phyloP scores from a whole-genome alignment of 768 basidiomycete species.

The Leccinum aurantiacum region DNA sequence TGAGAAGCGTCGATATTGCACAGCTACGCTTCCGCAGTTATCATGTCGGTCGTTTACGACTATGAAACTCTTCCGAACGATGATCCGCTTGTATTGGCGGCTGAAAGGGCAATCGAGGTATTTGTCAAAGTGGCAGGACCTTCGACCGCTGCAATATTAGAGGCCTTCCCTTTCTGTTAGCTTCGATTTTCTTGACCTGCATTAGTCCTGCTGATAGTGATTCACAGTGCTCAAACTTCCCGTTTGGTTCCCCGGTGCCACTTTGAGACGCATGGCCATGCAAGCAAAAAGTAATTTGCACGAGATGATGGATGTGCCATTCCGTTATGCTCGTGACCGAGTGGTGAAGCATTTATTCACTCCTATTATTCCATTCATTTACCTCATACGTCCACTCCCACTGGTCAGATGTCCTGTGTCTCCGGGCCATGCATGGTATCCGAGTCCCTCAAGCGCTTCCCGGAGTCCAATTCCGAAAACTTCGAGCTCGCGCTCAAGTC shows the following conservation, averaged over 20 bases:
- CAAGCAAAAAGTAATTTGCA: constrained; percentile 30
- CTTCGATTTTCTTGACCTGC: constrained; percentile 9
- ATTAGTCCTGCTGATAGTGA: constrained; percentile 12
- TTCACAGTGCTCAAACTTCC: constrained; percentile 31
- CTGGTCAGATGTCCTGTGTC: constrained; percentile 17
- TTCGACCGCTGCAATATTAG: constrained; percentile 27
- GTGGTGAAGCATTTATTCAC: constrained; percentile 14
- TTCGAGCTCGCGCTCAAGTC: constrained; percentile 32
- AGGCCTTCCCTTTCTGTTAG: constrained; percentile 35
- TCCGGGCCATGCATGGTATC: constrained; percentile 32
- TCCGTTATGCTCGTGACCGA: constrained; percentile 29
- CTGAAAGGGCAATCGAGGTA: constrained; percentile 30
- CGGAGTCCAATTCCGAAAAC: constrained; percentile 14
- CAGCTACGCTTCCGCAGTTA: constrained; percentile 35
- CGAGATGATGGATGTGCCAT: constrained; percentile 32
- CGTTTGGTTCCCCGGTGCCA: constrained; percentile 38
- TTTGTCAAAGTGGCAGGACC: constrained; percentile 28
- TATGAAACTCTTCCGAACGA: constrained; percentile 30
- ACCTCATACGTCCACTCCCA: neutral
- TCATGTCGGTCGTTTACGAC: constrained; percentile 36
- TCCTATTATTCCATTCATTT: neutral
- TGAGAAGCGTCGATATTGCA: constrained; percentile 2
- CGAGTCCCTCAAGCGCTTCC: constrained; percentile 27
- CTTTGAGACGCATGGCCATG: constrained; percentile 29
- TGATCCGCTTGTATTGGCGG: constrained; percentile 31